A percentile compares a stretch with the other conserved stretches of the same genome.
phyloP scores from a whole-genome alignment of 208 protist species.

The Wallacemonas sp. region DNA sequence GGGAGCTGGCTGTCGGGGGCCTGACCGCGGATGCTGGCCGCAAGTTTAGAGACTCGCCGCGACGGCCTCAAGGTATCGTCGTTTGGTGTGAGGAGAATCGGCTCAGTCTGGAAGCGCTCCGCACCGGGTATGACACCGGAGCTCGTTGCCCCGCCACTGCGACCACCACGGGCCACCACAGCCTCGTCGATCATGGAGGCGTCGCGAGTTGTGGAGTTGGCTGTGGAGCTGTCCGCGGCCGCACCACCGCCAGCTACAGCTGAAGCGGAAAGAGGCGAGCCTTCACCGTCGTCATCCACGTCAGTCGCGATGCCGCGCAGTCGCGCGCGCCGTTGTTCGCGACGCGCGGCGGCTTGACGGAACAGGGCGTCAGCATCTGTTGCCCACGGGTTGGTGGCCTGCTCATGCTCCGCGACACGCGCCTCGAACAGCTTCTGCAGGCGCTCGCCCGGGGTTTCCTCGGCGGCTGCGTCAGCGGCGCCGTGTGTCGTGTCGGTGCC shows the following conservation, averaged over 20 bases:
- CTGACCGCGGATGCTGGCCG: background rate
- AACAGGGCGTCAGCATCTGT: conserved; percentile 22
- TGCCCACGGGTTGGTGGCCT: conserved; percentile 9
- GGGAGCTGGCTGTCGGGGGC: background rate
- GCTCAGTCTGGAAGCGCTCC: conserved; percentile 4
- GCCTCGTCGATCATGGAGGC: background rate
- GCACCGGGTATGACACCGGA: background rate
- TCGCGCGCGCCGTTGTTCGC: conserved; percentile 37
- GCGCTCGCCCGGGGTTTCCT: background rate
- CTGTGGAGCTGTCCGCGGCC: too few relatives aligned
- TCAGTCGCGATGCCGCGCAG: conserved; percentile 28
- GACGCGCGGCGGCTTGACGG: conserved; percentile 22
- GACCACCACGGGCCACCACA: background rate
- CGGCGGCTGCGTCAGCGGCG: background rate
- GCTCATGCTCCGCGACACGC: conserved; percentile 11
- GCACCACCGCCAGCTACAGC: background rate
- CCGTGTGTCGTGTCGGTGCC: background rate
- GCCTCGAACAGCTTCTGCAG: conserved; percentile 14
- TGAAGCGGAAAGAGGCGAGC: too few relatives aligned
- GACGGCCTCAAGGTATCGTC: conserved; percentile 1
- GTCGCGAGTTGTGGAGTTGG: background rate
- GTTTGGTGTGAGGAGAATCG: conserved; percentile 4
- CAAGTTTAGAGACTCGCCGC: background rate
- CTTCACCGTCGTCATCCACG: conserved; percentile 2
- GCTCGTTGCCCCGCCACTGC: background rate